A percentile compares a stretch with the other conserved stretches of the same genome.
Evolutionary conservation across 306 rosid species (phyloP).

Genomic region (Quercus variabilis): DNA sequence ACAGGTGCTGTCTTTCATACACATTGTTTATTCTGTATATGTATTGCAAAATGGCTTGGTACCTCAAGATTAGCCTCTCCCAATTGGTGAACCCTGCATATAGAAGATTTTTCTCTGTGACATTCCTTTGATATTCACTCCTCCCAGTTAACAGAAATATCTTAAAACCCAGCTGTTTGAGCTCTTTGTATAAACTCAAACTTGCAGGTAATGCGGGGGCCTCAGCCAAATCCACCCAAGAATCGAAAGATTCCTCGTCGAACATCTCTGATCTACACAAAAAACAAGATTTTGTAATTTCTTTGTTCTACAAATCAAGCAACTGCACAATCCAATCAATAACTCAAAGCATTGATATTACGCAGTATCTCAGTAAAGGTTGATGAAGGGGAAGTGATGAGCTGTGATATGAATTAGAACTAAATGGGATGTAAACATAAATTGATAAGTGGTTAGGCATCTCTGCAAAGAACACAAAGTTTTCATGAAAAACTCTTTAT

Average conservation of each 20-base stretch:
- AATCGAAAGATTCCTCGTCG: slow-evolving; percentile 49
- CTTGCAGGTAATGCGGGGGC: slow-evolving; percentile 75
- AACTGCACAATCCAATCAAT: not conserved
- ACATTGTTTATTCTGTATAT: too few species aligned
- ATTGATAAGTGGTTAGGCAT: too few species aligned
- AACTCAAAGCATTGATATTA: not conserved
- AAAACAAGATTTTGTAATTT: slow-evolving; percentile 2
- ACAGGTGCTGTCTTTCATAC: too few species aligned
- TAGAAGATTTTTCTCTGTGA: slow-evolving; percentile 55
- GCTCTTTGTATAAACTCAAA: slow-evolving; percentile 49
- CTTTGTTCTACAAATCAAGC: not conserved
- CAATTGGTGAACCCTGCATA: slow-evolving; percentile 54
- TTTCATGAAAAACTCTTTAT: too few species aligned
- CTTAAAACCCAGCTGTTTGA: slow-evolving; percentile 49
- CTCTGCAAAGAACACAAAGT: too few species aligned
- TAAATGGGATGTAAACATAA: too few species aligned
- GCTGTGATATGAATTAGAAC: too few species aligned
- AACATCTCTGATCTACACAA: slow-evolving; percentile 46
- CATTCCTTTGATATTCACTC: slow-evolving; percentile 60
- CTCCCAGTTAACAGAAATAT: slow-evolving; percentile 77
- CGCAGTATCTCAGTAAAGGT: not conserved
- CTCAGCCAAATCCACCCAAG: slow-evolving; percentile 63
- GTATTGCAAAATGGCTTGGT: not conserved
- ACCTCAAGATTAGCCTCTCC: slow-evolving; percentile 86
- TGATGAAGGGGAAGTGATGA: too few species aligned